A percentile compares a stretch with the other conserved stretches of the same genome.
Conservation (phyloP, 768 basidiomycete species). For the Lactarius hatsudake region DNA sequence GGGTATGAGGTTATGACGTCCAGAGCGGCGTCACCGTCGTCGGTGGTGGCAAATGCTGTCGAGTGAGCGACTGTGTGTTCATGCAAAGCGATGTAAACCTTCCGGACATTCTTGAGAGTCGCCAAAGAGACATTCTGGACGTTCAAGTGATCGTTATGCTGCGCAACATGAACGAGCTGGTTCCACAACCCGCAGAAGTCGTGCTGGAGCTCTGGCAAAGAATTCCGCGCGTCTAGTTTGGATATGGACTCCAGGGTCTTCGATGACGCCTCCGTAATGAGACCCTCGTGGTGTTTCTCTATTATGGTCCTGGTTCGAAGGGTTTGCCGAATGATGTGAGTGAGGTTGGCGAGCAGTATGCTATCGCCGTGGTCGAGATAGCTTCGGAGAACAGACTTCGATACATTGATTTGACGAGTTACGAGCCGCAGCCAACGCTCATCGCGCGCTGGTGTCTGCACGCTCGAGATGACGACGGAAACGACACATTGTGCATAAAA, state of each 20-base stretch:
- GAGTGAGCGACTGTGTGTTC: too few relatives aligned
- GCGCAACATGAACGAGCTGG: not conserved
- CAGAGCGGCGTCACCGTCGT: not conserved
- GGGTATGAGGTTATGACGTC: not conserved
- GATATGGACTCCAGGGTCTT: constrained; percentile 1
- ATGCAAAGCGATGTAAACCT: constrained; percentile 9
- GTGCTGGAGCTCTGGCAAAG: not conserved
- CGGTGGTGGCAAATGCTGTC: not conserved
- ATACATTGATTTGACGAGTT: not conserved
- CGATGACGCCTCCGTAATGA: not conserved
- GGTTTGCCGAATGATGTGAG: constrained; percentile 1
- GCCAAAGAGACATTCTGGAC: not conserved
- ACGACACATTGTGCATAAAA: constrained; percentile 13
- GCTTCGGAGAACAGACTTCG: not conserved
- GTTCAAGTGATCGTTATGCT: not conserved
- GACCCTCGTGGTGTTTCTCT: not conserved
- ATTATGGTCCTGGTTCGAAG: not conserved
- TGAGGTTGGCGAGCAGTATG: not conserved
- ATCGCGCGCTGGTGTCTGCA: not conserved
- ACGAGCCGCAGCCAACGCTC: not conserved
- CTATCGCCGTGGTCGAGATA: not conserved
- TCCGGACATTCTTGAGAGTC: constrained; percentile 12
- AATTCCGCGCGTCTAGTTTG: not conserved
- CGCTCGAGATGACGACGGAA: not conserved
- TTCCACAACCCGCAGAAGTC: constrained; percentile 13